Base-by-base conservation (phyloP, 495 filamentous ascomycete species). In the Tuber borchii region DNA sequence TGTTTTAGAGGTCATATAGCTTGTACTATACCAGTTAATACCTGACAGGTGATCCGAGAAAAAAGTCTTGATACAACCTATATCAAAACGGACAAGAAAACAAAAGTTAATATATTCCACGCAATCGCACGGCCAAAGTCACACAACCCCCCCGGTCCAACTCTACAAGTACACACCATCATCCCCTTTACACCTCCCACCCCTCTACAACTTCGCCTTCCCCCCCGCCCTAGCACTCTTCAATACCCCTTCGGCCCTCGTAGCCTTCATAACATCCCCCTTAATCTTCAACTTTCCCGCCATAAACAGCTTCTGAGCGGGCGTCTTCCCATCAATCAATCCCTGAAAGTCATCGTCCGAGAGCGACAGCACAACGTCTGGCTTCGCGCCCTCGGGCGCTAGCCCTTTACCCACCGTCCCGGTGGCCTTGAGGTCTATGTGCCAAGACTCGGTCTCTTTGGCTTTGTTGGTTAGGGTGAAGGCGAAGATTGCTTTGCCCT, bases 241-340 rank as follows among this genome's bases (percentile, higher is more conserved):
- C 77, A 98, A 86, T 83, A 97, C 78, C 73, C 75, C 78, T 85
- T 97, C 93, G 85, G 95, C 90, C 90, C 96, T 97, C 69, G 95
- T 97, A 39, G 95, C 95, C 89, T 96, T 97, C 96, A 98, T 98
- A 71, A 99, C 90, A 85, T 98, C 93, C 71, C 95, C 95, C 89
- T 94, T 96, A 82, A 98, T 89, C 91, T 97, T 99, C 83, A 99
- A 87, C 88, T 97, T 97, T 82, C 95, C 95, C 12, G 88, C 88
- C 94, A 99, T 97, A 87, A 98, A 99, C 75, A 99, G 85, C 81
- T 90, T 90, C 88, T 98, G 95, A 72, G 95, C 94, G 79, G 97
- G 94, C 82, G 91, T 93, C 88, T 97, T 94, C 80, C 96, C 95
- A 71, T 88, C 83, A 71, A 97, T 90, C 74, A 99, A 88, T 82